phyloP scores from a whole-genome alignment of 2,329 filamentous ascomycete genomes.

The Trichoderma brevicompactum region DNA sequence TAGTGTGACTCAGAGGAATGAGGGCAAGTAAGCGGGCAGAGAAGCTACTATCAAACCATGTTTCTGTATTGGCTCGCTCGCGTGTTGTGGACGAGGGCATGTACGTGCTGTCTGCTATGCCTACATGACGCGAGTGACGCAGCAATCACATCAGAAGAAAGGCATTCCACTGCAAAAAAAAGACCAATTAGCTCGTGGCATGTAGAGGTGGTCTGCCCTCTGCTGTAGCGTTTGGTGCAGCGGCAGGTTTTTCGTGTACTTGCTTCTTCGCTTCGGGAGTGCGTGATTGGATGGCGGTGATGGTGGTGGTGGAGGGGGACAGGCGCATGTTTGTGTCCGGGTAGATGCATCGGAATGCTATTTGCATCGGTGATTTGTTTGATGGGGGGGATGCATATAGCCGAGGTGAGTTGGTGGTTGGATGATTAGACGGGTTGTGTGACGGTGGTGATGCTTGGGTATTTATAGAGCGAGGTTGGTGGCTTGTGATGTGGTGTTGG shows the following conservation, averaged over 20 bases:
- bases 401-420: slow-evolving; percentile 6
- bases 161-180: not conserved
- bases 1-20: no score
- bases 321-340: slow-evolving; percentile 13
- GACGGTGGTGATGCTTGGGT: not conserved
- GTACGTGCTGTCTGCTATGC: not conserved
- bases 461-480: not conserved
- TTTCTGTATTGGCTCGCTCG: no score
- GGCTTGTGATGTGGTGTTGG: not conserved
- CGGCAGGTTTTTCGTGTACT: not conserved
- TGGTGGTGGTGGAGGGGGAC: not conserved
- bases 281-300: not conserved
- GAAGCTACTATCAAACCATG: no score
- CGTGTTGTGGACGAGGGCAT: no score
- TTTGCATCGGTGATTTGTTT: slow-evolving; percentile 10
- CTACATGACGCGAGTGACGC: not conserved
- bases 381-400: not conserved
- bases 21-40: no score
- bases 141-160: not conserved
- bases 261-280: not conserved
- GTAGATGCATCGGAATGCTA: slow-evolving; percentile 15
- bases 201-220: no score
- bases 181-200: not conserved
- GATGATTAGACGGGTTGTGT: slow-evolving; percentile 18
- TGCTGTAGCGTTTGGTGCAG: no score